Percentiles rank a stretch among this genome's conserved stretches.
These are phyloP conservation scores for Dacryopinax spathularia DNA, from an alignment of 768 basidiomycete genomes.

Conservation along the genomic window DNA sequence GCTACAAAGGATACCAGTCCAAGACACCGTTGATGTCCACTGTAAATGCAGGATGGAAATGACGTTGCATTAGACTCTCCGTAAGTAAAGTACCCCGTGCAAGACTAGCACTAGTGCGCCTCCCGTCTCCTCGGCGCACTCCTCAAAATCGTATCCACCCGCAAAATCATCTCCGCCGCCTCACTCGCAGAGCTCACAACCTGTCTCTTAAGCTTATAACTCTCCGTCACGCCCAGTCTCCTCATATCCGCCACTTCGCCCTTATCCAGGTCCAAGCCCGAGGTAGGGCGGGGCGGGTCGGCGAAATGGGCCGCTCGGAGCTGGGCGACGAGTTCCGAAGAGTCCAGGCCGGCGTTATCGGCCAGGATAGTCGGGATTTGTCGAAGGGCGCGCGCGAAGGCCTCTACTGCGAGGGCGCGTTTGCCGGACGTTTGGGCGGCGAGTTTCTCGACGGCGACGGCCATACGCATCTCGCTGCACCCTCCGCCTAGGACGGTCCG, in stretches of 20 bases:
- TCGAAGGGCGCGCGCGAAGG: slow-evolving; percentile 73
- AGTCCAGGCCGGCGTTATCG: slow-evolving; percentile 96
- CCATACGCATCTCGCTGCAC: slow-evolving; percentile 98
- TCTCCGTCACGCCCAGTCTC: slow-evolving; percentile 80
- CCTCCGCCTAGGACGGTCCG: slow-evolving; percentile 89
- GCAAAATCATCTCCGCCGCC: slow-evolving; percentile 96
- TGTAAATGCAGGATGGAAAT: too few relatives aligned
- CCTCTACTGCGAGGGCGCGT: slow-evolving; percentile 88
- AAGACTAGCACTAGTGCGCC: slow-evolving; percentile 23
- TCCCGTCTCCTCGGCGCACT: slow-evolving; percentile 77
- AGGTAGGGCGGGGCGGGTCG: slow-evolving; percentile 47
- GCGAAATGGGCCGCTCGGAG: slow-evolving; percentile 90
- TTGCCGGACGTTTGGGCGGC: slow-evolving; percentile 78
- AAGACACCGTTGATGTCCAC: too few relatives aligned
- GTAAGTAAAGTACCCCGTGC: too few relatives aligned
- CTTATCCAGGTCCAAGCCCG: slow-evolving; percentile 85
- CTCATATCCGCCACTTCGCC: slow-evolving; percentile 80
- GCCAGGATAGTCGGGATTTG: slow-evolving; percentile 91
- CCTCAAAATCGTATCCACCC: slow-evolving; percentile 85
- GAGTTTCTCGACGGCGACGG: slow-evolving; percentile 80
- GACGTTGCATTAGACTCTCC: too few relatives aligned
- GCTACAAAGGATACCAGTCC: too few relatives aligned
- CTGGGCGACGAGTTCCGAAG: slow-evolving; percentile 82
- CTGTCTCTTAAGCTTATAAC: slow-evolving; percentile 92
- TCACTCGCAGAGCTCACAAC: slow-evolving; percentile 90